Evolutionary conservation across 2,329 filamentous ascomycete species (phyloP), one percentile per base, ranked within the genome.

Genomic region (Rutstroemia sydowiana): DNA sequence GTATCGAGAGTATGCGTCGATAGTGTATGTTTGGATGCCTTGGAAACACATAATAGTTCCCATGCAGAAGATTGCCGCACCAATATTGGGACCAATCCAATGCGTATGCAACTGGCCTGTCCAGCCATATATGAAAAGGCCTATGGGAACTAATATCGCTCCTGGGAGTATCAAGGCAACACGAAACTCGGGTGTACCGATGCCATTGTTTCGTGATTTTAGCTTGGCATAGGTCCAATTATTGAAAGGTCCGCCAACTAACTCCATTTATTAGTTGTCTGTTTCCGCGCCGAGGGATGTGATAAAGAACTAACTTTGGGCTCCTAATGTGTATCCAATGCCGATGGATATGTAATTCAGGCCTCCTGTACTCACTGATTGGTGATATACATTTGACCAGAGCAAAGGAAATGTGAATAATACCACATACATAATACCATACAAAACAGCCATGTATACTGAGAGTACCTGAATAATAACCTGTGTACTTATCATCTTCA

Each of bases 381-480:
- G 71, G 48, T 71, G 61, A 61, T 87, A 87, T 10, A 71, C 66
- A 0, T 61, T 56, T 2, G 63, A 69, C 77, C 79, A 87, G 1
- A 87, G 68, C 0, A 65, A 61, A 0, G 82, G 76, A 57, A 84
- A 84, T 2, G 75, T 83, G 0, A 78, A 76, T 0, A 86, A 72
- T 36, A 73, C 71, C 3, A 81, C 65, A 59, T 77, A 81, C 26
- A 78, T 69, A 47, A 75, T 69, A 6, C 77, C 76, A 58, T 79
- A 79, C 5, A 74, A 60, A 39, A 73, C 66, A 13, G 72, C 69
- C 59, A 75, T 71, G 61, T 77, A 79, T 9, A 77, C 55, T 1
- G 76, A 71, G 5, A 80, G 68, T 5, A 74, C 63, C 57, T 77
- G 70, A 10, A 81, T 68, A 47, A 80, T 78, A 1, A 73, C 66